Evolutionary conservation across 2,329 filamentous ascomycete genomes (phyloP).

Genomic region (Celoporthe dispersa): DNA sequence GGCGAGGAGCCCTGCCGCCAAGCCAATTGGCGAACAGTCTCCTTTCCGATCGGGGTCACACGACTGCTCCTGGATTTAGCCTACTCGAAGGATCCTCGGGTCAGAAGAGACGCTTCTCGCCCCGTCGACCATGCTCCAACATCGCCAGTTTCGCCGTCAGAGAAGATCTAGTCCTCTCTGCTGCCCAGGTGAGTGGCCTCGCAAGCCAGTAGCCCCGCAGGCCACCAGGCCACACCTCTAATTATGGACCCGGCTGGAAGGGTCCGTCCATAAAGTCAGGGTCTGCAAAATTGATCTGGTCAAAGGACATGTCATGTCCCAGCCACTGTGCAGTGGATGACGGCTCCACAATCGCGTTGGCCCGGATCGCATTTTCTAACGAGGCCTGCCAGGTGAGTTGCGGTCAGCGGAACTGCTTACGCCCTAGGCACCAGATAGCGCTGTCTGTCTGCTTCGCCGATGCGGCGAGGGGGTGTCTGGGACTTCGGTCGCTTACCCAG

Average conservation of each 20-base stretch:
- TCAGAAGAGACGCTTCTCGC: constrained; percentile 8
- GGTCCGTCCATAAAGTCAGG: constrained; percentile 9
- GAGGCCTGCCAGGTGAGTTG: constrained; percentile 14
- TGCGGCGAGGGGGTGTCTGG: not conserved
- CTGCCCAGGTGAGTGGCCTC: not conserved
- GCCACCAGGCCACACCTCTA: not conserved
- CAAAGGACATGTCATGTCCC: constrained; percentile 13
- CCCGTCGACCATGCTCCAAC: constrained; percentile 3
- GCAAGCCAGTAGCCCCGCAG: not conserved
- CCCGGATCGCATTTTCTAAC: constrained; percentile 24
- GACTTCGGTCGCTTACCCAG: constrained; percentile 9
- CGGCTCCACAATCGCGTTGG: constrained; percentile 16
- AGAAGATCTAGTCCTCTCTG: not conserved
- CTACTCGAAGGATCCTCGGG: constrained; percentile 6
- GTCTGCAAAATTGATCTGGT: constrained; percentile 20
- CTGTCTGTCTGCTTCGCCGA: not conserved
- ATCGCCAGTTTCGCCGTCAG: not conserved
- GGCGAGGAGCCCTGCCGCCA: not conserved
- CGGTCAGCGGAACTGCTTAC: constrained; percentile 6
- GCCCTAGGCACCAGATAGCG: not conserved
- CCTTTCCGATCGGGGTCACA: constrained; percentile 1
- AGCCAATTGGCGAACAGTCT: not conserved
- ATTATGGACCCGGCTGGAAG: constrained; percentile 6
- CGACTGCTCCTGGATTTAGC: constrained; percentile 14
- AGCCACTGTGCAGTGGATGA: constrained; percentile 21